These are phyloP conservation scores for Cladorrhinum sp. DNA, from an alignment of 2,329 filamentous ascomycete species.

Conservation along the genomic window DNA sequence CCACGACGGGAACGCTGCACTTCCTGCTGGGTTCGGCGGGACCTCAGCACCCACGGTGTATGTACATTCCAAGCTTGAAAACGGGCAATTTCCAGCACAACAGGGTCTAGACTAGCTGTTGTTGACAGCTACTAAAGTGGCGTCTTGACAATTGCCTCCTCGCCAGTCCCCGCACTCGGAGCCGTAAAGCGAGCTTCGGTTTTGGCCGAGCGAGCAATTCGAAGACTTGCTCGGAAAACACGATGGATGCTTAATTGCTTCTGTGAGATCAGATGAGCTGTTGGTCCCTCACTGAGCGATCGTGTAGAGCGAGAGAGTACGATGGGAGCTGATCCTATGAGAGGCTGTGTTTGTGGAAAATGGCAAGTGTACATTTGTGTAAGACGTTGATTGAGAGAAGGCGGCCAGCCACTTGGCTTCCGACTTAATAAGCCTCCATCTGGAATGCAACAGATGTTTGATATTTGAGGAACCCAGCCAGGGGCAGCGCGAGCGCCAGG, in stretches of 20 bases:
- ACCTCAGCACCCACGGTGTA: too few relatives aligned
- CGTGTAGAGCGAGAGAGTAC: not conserved
- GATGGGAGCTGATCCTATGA: not conserved
- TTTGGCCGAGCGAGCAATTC: not conserved
- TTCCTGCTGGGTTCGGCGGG: constrained; percentile 9
- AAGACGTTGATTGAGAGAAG: not conserved
- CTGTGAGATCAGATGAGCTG: too few relatives aligned
- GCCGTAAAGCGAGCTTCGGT: not conserved
- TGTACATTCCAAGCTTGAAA: not conserved
- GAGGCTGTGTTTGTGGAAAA: not conserved
- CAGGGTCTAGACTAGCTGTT: not conserved
- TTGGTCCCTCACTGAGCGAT: not conserved
- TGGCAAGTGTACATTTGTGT: not conserved
- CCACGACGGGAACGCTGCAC: constrained; percentile 4
- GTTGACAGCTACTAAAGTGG: not conserved
- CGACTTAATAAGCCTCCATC: not conserved
- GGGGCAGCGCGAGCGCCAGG: not conserved
- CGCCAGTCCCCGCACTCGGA: not conserved
- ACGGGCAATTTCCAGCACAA: not conserved
- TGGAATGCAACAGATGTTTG: not conserved
- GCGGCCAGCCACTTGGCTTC: not conserved
- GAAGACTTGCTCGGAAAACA: not conserved
- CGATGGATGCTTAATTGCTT: too few relatives aligned
- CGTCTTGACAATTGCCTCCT: not conserved
- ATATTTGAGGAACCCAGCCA: not conserved